These are phyloP conservation scores for Salix udensis DNA, from an alignment of 345 rosid species.

Conservation along the genomic window DNA sequence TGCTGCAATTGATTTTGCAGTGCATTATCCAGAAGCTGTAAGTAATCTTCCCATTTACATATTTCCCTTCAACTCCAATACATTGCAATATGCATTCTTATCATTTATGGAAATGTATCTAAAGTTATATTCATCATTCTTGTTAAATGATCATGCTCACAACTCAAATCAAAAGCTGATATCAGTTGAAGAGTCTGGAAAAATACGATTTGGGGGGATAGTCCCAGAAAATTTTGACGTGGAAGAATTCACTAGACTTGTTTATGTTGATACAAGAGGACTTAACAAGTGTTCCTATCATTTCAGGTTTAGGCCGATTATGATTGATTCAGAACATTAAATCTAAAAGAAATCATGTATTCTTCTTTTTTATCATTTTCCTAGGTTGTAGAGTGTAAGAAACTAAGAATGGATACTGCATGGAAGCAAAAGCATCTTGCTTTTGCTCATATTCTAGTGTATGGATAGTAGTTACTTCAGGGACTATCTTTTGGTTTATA, in stretches of 20 bases:
- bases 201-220: neutral
- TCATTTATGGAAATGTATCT: neutral
- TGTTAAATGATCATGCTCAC: neutral
- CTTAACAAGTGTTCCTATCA: neutral
- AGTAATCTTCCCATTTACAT: constrained; percentile 9
- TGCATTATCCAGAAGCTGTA: constrained; percentile 82
- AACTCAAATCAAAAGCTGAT: neutral
- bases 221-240: neutral
- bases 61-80: neutral
- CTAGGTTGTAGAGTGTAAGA: neutral
- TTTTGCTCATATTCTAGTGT: neutral
- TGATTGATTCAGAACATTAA: neutral
- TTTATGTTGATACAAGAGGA: neutral
- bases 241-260: neutral
- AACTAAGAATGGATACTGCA: too few relatives aligned
- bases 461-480: neutral
- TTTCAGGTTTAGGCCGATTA: neutral
- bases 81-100: neutral
- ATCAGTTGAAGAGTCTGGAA: neutral
- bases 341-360: neutral
- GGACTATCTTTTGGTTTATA: neutral
- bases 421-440: neutral
- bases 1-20: constrained; percentile 76
- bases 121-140: neutral
- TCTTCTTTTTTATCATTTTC: neutral